phyloP scores from a whole-genome alignment of 805 yeast species.

The Metahyphopichia silvanorum region DNA sequence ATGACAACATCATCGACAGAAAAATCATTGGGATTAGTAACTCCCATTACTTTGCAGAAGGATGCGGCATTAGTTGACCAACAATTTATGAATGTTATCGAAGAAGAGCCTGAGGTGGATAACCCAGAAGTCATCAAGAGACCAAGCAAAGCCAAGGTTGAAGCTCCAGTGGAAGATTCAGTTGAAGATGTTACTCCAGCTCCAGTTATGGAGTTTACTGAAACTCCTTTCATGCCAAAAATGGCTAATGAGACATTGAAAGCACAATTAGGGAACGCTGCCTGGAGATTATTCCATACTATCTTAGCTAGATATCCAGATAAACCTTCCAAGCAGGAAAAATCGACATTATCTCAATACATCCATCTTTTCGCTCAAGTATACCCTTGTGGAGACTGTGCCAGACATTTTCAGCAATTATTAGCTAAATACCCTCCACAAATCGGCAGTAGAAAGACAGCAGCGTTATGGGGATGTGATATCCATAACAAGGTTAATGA shows the following conservation, averaged over 20 bases:
- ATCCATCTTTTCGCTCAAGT: slow-evolving; percentile 80
- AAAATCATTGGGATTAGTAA: slow-evolving; percentile 15
- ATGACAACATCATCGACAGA: slow-evolving; percentile 17
- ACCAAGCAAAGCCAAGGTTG: background rate
- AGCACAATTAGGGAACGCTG: slow-evolving; percentile 85
- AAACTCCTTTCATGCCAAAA: slow-evolving; percentile 79
- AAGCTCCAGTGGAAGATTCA: background rate
- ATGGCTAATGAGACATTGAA: slow-evolving; percentile 83
- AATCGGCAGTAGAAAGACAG: slow-evolving; percentile 65
- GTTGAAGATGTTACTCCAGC: slow-evolving; percentile 1
- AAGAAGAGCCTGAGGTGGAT: background rate
- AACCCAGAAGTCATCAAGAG: background rate
- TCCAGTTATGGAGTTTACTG: slow-evolving; percentile 18
- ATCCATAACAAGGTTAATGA: slow-evolving; percentile 85
- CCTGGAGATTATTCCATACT: slow-evolving; percentile 91
- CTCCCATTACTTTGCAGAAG: slow-evolving; percentile 19
- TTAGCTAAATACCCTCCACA: slow-evolving; percentile 82
- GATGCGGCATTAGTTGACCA: slow-evolving; percentile 1
- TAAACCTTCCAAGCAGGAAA: slow-evolving; percentile 62
- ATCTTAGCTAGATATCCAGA: slow-evolving; percentile 91
- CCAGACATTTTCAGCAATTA: slow-evolving; percentile 78
- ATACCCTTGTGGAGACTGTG: slow-evolving; percentile 97
- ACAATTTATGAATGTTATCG: background rate
- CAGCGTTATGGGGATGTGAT: slow-evolving; percentile 96
- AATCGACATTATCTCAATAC: slow-evolving; percentile 58